These are phyloP conservation scores for Camelina sativa DNA, from an alignment of 345 rosid genomes.

Conservation along the genomic window DNA sequence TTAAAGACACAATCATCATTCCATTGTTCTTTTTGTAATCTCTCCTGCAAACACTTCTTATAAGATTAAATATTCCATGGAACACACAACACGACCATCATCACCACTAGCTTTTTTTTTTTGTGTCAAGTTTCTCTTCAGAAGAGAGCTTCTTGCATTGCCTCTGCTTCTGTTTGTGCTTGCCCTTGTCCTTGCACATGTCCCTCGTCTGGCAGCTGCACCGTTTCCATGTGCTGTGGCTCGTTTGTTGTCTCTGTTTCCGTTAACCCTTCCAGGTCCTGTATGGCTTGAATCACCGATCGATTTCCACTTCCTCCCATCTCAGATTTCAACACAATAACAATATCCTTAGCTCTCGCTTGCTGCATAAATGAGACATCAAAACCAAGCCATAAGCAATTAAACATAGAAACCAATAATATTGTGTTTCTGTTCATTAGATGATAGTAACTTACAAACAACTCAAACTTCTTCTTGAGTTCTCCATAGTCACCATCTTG, in stretches of 20 bases:
- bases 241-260: constrained; percentile 49
- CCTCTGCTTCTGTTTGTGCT: constrained; percentile 39
- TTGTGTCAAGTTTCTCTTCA: constrained; percentile 11
- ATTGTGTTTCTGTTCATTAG: constrained; percentile 3
- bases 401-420: neutral
- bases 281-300: constrained; percentile 58
- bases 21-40: neutral
- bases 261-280: constrained; percentile 71
- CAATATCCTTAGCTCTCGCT: constrained; percentile 63
- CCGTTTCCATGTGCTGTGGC: constrained; percentile 44
- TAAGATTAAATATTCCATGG: constrained; percentile 15
- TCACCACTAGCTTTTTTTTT: constrained; percentile 16
- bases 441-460: constrained; percentile 57
- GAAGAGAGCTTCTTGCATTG: constrained; percentile 46
- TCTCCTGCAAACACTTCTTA: constrained; percentile 39
- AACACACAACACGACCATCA: constrained; percentile 35
- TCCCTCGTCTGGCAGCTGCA: constrained; percentile 17
- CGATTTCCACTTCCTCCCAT: constrained; percentile 48
- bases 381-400: neutral
- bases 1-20: constrained; percentile 43
- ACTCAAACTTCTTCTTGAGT: constrained; percentile 63
- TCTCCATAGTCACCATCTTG: constrained; percentile 53
- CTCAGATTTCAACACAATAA: constrained; percentile 59
- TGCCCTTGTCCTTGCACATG: constrained; percentile 35
- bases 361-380: constrained; percentile 56